A percentile compares a stretch with the other conserved stretches of the same genome.
Conservation (phyloP, 257 asterid genomes). For the Nicotiana obtusifolia region DNA sequence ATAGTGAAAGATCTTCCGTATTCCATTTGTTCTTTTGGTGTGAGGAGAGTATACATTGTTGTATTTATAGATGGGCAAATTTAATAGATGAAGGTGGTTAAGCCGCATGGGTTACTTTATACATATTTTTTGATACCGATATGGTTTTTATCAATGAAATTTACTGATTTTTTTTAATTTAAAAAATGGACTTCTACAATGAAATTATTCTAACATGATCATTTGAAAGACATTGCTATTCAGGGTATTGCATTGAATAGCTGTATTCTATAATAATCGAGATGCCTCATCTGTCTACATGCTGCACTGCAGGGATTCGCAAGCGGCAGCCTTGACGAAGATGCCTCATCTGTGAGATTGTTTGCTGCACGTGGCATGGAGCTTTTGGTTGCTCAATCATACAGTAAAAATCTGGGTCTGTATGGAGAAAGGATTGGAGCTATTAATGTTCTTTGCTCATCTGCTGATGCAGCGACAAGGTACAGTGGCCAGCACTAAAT, state of each 20-base stretch:
- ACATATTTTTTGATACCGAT: background rate
- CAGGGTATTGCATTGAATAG: background rate
- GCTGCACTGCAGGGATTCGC: constrained; percentile 74
- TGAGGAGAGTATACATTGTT: background rate
- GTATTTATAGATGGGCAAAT: background rate
- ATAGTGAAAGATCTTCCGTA: background rate
- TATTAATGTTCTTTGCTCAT: constrained; percentile 77
- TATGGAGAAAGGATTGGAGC: constrained; percentile 98
- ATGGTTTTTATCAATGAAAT: background rate
- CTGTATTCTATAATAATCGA: background rate
- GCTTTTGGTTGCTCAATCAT: constrained; percentile 88
- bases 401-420: constrained; percentile 90
- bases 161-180: background rate
- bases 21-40: background rate
- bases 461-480: constrained; percentile 81
- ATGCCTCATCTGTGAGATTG: constrained; percentile 88
- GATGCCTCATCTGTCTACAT: background rate
- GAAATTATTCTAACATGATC: background rate
- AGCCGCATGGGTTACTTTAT: background rate
- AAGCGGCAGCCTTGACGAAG: constrained; percentile 92
- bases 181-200: too few relatives aligned
- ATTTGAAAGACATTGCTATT: background rate
- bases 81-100: background rate
- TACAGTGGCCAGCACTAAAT: constrained; percentile 16
- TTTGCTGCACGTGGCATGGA: constrained; percentile 96